Base-by-base conservation (phyloP, 768 basidiomycete genomes). In the Butyriboletus loyo region DNA sequence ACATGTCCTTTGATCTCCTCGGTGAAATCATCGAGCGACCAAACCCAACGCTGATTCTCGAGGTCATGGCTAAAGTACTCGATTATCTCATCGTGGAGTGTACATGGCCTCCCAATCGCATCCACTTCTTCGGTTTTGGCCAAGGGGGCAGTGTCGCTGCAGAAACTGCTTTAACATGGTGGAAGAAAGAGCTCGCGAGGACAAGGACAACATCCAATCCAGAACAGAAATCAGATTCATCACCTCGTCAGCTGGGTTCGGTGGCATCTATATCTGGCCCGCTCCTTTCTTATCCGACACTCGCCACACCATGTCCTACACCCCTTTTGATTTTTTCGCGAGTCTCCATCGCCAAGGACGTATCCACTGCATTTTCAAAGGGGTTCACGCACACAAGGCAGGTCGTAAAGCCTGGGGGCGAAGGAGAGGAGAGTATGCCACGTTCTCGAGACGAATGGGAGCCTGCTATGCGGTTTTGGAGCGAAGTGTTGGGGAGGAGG, bases 401-500 rank as follows among this genome's bases (percentile, higher is more conserved):
- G 56, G 75, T 80, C 8, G 75, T 73, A 50, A 73, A 80, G 49
- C 62, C 52, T 5, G 74, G 72, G 1, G 17, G 15, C 44, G 55
- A 46, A 34, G 55, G 49, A 27, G 64, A 66, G 5, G 72, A 74
- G 59, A 87, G 84, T 15, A 96, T 96, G 92, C 90, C 88, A 9
- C 71, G 78, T 4, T 85, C 84, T 27, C 80, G 73, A 59, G 81
- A 83, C 11, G 90, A 93, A 61, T 94, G 90, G 91, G 79, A 83
- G 61, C 83, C 84, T 1, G 79, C 94, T 41, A 93, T 96, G 89
- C 73, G 77, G 52, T 92, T 93, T 68, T 95, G 92, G 92, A 87
- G 90, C 59, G 80, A 84, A 63, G 69, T 70, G 36, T 71, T 94
- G 17, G 73, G 71, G 2, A 77, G 74, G 55, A 78, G 86, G 61